Conservation (phyloP, 108 stramenopile genomes). For the Thalassiosira profunda region DNA sequence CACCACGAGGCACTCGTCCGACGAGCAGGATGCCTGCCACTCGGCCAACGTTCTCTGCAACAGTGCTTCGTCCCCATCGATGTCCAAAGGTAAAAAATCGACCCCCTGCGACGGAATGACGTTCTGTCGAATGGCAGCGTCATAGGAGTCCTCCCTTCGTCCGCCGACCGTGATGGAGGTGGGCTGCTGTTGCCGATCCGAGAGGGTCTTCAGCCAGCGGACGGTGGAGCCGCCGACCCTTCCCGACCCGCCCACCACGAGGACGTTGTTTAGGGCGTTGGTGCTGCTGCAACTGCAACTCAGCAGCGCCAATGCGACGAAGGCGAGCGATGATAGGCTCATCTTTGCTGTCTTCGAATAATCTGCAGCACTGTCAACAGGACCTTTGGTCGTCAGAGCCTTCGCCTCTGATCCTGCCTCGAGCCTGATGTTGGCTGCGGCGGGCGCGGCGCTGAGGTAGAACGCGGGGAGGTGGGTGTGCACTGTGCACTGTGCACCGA, state of each 20-base stretch:
- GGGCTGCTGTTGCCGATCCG: conserved; percentile 41
- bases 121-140: conserved; percentile 35
- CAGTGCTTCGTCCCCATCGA: conserved; percentile 25
- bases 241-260: conserved; percentile 85
- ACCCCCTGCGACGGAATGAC: conserved; percentile 34
- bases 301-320: no score
- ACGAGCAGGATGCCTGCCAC: conserved; percentile 9
- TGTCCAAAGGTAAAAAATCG: conserved; percentile 39
- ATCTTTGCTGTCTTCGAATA: no score
- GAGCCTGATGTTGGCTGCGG: no score
- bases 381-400: no score
- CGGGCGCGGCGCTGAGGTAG: no score
- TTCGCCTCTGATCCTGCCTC: no score
- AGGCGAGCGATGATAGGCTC: no score
- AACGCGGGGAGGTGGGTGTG: no score
- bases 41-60: neutral
- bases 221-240: conserved; percentile 84
- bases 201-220: conserved; percentile 29
- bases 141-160: conserved; percentile 33
- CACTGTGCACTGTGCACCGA: no score
- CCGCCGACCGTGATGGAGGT: conserved; percentile 55
- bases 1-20: conserved; percentile 54
- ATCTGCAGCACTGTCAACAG: no score
- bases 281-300: no score
- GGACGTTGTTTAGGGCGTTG: no score